Evolutionary conservation across 148 eudicot species (phyloP).

Genomic region (Fagopyrum tataricum): DNA sequence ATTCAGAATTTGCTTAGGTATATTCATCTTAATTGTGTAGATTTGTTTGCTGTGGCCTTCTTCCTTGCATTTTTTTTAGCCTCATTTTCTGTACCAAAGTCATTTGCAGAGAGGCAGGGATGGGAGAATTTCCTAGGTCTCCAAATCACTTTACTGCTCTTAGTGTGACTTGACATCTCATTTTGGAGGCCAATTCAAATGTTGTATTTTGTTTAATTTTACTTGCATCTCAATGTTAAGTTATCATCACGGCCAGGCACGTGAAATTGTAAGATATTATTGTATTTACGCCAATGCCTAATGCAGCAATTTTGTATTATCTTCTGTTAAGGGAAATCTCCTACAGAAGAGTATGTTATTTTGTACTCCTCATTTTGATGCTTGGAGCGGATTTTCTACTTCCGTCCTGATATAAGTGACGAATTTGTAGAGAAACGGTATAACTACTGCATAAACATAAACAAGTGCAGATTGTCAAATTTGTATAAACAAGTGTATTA

Average conservation of each 20-base stretch:
- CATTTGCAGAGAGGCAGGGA: neutral
- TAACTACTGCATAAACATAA: no score
- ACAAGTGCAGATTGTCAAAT: no score
- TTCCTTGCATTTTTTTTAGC: neutral
- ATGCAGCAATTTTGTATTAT: no score
- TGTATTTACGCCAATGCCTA: no score
- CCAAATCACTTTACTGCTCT: neutral
- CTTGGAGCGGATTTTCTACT: no score
- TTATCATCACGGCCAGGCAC: neutral
- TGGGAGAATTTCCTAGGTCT: neutral
- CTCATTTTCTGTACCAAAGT: neutral
- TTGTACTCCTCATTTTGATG: no score
- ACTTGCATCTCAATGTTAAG: neutral
- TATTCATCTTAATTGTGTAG: neutral
- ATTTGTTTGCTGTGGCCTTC: neutral
- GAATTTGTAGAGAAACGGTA: no score
- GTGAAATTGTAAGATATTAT: neutral
- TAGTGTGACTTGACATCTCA: neutral
- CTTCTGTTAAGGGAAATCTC: no score
- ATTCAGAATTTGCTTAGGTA: neutral
- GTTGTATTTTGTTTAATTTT: neutral
- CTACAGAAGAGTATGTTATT: no score
- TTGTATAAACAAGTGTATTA: no score
- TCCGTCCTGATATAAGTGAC: no score
- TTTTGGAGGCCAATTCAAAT: neutral